A percentile compares a stretch with the other conserved stretches of the same genome.
Evolutionary conservation across 345 rosid species (phyloP).

Genomic region (Hibiscus syriacus): DNA sequence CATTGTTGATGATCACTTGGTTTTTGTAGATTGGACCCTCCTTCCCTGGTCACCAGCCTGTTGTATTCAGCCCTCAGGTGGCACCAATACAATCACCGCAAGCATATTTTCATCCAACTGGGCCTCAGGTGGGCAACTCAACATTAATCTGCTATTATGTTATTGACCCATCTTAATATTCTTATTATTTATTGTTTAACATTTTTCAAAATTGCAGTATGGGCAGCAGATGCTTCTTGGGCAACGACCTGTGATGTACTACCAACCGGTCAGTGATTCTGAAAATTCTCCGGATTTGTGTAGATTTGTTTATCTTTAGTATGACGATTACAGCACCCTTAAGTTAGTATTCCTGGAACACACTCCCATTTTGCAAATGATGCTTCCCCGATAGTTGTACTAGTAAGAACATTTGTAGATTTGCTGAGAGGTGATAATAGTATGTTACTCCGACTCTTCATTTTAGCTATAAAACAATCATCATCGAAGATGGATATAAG

Average conservation of each 20-base stretch:
- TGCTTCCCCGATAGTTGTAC: too few species aligned
- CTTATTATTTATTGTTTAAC: slow-evolving; percentile 11
- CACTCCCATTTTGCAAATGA: background rate
- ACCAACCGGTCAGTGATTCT: too few species aligned
- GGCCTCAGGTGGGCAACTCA: slow-evolving; percentile 70
- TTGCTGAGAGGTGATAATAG: background rate
- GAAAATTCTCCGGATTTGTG: too few species aligned
- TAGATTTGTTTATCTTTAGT: slow-evolving; percentile 13
- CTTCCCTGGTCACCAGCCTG: too few species aligned
- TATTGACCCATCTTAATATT: slow-evolving; percentile 21
- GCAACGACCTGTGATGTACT: too few species aligned
- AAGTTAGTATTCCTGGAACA: background rate
- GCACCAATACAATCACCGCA: too few species aligned
- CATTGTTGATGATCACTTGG: background rate
- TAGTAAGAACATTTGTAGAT: background rate
- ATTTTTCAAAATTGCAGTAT: too few species aligned
- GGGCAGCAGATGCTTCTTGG: too few species aligned
- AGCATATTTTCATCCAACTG: slow-evolving; percentile 66
- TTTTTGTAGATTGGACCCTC: slow-evolving; percentile 53
- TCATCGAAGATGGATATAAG: too few species aligned
- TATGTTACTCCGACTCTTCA: background rate
- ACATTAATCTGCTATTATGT: background rate
- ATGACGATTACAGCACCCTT: background rate
- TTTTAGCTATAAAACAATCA: background rate
- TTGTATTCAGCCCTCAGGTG: too few species aligned